Conservation (phyloP, 352 stramenopile genomes). For the Phytophthora agathidicida region DNA sequence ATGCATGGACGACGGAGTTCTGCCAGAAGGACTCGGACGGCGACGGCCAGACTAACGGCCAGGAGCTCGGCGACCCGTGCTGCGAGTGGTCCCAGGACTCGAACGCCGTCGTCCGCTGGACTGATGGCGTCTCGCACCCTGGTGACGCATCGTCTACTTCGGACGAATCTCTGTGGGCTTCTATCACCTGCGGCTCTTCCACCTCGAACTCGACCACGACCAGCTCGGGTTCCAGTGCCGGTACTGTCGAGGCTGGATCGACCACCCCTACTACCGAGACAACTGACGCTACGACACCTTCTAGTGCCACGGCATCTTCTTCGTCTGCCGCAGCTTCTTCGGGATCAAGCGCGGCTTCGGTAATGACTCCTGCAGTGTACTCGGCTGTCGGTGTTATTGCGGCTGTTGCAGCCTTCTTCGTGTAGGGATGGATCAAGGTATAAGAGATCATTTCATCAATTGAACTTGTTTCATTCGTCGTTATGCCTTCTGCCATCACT, state of each 20-base stretch:
- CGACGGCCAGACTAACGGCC: constrained; percentile 83
- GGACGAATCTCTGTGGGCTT: constrained; percentile 31
- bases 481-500: not conserved
- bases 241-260: constrained; percentile 6
- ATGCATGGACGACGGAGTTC: constrained; percentile 45
- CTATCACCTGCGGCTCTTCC: constrained; percentile 22
- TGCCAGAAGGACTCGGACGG: constrained; percentile 74
- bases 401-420: constrained; percentile 8
- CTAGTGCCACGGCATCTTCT: not conserved
- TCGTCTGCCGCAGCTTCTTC: not conserved
- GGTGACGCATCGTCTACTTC: constrained; percentile 26
- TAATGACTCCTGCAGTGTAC: constrained; percentile 9
- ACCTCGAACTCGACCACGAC: constrained; percentile 9
- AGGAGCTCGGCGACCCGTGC: constrained; percentile 85
- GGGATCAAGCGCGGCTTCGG: constrained; percentile 12
- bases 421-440: constrained; percentile 2
- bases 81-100: constrained; percentile 57
- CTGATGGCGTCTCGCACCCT: constrained; percentile 30
- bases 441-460: not conserved
- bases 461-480: not conserved
- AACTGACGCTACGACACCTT: constrained; percentile 1
- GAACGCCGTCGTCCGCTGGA: constrained; percentile 24
- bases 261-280: not conserved
- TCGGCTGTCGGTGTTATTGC: constrained; percentile 5
- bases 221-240: constrained; percentile 10